Base-by-base conservation (phyloP, 2,329 filamentous ascomycete genomes). In the Claviceps humidiphila region DNA sequence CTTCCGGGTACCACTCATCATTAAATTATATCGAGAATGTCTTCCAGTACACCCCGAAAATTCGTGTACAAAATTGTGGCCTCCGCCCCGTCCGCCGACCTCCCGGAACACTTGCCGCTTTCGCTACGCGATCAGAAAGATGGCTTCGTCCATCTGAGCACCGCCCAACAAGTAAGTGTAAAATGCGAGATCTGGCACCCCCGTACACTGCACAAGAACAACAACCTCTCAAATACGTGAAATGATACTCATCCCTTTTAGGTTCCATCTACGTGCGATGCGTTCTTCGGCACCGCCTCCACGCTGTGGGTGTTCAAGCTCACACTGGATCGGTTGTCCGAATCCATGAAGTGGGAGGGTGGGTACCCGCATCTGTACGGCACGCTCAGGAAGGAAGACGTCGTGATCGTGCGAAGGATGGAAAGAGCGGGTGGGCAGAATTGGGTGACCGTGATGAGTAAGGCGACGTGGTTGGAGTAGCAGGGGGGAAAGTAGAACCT, bases 31-130 rank as follows among this genome's bases (percentile, higher is more conserved):
- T 34, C 30, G 9, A 50, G 14, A 39, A 53, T 55, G 53, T 48
- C 53, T 4, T 41, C 48, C 44, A 41, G 34, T 9, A 40, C 66
- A 67, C 54, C 72, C 63, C 49, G 56, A 4, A 53, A 58, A 60
- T 77, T 69, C 56, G 66, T 83, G 56, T 83, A 82, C 72, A 83
- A 84, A 60, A 83, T 84, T 60, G 65, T 80, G 40, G 74, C 77
- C 30, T 58, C 64, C 22, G 70, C 73, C 24, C 78, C 80, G 34
- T 73, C 73, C 7, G 66, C 71, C 22, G 76, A 77, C 2, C 68
- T 82, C 39, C 80, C 80, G 3, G 62, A 67, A 1, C 65, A 69
- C 53, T 76, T 78, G 51, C 78, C 80, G 14, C 70, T 78, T 54
- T 83, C 80, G 13, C 74, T 77, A 38, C 74, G 82, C 45, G 80